phyloP scores from a whole-genome alignment of 2,329 filamentous ascomycete species.

The Aspergillus quadricinctus region DNA sequence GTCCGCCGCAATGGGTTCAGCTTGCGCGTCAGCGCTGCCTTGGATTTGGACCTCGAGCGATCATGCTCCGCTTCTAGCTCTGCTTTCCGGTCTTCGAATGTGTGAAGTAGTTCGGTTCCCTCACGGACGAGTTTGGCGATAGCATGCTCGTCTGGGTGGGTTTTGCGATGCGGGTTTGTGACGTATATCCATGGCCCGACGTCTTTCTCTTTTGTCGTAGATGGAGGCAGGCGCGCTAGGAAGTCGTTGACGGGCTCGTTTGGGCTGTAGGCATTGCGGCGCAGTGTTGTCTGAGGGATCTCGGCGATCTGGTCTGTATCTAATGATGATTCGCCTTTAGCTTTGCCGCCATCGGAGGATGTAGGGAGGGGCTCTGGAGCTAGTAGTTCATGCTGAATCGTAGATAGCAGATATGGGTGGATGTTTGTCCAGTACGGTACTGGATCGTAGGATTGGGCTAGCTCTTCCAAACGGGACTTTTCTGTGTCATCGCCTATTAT shows the following conservation, averaged over 20 bases:
- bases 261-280: conserved; percentile 28
- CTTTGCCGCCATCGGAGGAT: not conserved
- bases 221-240: conserved; percentile 63
- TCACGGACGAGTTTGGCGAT: conserved; percentile 49
- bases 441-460: conserved; percentile 50
- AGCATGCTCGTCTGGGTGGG: conserved; percentile 40
- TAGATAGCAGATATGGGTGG: conserved; percentile 29
- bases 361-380: not conserved
- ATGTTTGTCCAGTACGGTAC: conserved; percentile 46
- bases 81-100: conserved; percentile 43
- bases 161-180: conserved; percentile 53
- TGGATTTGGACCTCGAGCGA: conserved; percentile 37
- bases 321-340: conserved; percentile 1
- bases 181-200: conserved; percentile 68
- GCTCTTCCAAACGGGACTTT: conserved; percentile 46
- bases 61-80: conserved; percentile 49
- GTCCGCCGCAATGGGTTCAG: conserved; percentile 40
- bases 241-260: conserved; percentile 63
- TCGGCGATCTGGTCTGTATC: not conserved
- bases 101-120: conserved; percentile 53
- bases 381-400: conserved; percentile 23
- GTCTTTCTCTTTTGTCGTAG: conserved; percentile 49
- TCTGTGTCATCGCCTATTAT: conserved; percentile 53
- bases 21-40: conserved; percentile 27
- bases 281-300: conserved; percentile 1